Evolutionary conservation across 129 eudicot species (phyloP).

Genomic region (Flaveria sonorensis): DNA sequence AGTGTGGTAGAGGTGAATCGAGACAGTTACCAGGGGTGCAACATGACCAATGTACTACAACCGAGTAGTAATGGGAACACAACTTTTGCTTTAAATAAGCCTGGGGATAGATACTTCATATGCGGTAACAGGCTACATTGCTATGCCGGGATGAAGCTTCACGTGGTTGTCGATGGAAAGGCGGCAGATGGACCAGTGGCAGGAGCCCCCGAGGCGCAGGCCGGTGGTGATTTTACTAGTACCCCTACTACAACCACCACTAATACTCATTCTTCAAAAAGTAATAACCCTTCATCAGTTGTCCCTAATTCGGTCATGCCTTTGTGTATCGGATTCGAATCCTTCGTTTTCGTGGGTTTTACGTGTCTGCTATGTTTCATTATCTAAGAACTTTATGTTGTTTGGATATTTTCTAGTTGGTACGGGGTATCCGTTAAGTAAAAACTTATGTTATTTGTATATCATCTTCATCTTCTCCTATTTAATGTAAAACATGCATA

Average conservation of each 20-base stretch:
- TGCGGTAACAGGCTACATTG: slow-evolving; percentile 70
- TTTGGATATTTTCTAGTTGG: background rate
- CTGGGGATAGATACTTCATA: slow-evolving; percentile 58
- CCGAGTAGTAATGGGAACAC: slow-evolving; percentile 72
- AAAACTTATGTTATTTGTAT: background rate
- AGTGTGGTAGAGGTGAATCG: slow-evolving; percentile 53
- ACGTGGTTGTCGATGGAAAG: slow-evolving; percentile 42
- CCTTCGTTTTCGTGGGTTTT: slow-evolving; percentile 26
- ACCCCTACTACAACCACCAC: slow-evolving; percentile 36
- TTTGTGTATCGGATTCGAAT: slow-evolving; percentile 22
- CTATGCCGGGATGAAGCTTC: slow-evolving; percentile 76
- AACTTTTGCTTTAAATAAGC: slow-evolving; percentile 44
- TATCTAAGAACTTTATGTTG: slow-evolving; percentile 18
- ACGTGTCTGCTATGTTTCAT: slow-evolving; percentile 20
- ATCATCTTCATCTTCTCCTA: background rate
- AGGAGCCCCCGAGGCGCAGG: slow-evolving; percentile 44
- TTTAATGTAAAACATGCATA: background rate
- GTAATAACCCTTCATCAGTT: slow-evolving; percentile 41
- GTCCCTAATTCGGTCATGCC: slow-evolving; percentile 42
- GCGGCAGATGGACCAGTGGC: slow-evolving; percentile 51
- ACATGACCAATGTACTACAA: slow-evolving; percentile 58
- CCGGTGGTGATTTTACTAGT: slow-evolving; percentile 39
- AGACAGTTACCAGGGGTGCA: slow-evolving; percentile 54
- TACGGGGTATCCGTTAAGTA: background rate
- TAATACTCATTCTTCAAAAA: slow-evolving; percentile 52